phyloP scores from a whole-genome alignment of 139 green algal species.

The Klebsormidium nitens region DNA sequence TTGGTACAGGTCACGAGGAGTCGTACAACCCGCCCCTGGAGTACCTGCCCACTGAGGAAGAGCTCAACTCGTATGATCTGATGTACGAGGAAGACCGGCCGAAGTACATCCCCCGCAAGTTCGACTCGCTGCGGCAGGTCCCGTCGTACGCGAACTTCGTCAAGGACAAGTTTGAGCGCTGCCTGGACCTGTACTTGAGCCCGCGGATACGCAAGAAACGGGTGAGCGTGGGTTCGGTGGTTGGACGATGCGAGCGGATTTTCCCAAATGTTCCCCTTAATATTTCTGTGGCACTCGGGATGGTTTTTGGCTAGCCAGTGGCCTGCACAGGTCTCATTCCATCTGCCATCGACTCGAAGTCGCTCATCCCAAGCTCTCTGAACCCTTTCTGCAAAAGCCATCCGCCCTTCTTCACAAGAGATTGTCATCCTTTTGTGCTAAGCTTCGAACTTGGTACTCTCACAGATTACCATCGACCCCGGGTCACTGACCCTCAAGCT shows the following conservation, averaged over 20 bases:
- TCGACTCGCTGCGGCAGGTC: constrained; percentile 57
- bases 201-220: constrained; percentile 65
- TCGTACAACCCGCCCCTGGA: constrained; percentile 93
- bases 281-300: no score
- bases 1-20: constrained; percentile 59
- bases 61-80: constrained; percentile 61
- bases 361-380: no score
- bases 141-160: constrained; percentile 85
- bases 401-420: no score
- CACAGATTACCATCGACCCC: no score
- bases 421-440: no score
- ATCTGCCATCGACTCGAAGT: no score
- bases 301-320: no score
- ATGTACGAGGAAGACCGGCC: constrained; percentile 67
- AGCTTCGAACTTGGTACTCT: no score
- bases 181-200: constrained; percentile 97
- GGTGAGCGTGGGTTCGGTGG: constrained; percentile 8
- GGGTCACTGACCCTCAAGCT: no score
- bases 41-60: constrained; percentile 92
- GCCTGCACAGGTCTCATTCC: no score
- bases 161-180: constrained; percentile 95
- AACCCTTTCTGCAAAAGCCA: no score
- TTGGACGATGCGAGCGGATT: background rate
- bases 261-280: no score
- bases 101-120: constrained; percentile 58